Evolutionary conservation across 1,139 yeast species (phyloP).

Genomic region (Candida frijolesensis): DNA sequence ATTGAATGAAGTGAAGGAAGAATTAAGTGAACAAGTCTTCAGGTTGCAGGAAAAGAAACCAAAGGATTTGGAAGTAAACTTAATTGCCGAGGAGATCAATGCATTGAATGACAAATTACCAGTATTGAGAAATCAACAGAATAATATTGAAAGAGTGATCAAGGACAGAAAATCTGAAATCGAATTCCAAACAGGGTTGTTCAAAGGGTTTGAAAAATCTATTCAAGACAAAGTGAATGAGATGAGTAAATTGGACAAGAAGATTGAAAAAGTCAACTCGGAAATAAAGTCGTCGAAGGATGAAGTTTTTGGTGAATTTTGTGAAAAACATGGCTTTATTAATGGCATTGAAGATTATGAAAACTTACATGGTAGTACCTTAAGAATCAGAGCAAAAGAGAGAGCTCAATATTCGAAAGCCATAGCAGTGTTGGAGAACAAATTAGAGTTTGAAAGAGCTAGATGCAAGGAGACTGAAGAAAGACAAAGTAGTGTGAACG

Average conservation of each 20-base stretch:
- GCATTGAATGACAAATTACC: conserved; percentile 58
- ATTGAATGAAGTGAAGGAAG: conserved; percentile 62
- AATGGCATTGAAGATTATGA: conserved; percentile 68
- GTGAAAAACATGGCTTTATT: conserved; percentile 52
- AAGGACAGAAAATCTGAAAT: conserved; percentile 60
- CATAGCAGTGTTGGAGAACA: conserved; percentile 61
- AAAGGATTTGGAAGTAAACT: conserved; percentile 60
- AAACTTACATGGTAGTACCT: conserved; percentile 59
- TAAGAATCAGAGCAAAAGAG: conserved; percentile 65
- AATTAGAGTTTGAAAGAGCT: conserved; percentile 64
- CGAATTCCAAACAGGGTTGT: conserved; percentile 43
- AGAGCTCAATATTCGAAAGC: conserved; percentile 63
- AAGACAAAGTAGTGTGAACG: conserved; percentile 43
- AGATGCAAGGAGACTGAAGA: conserved; percentile 50
- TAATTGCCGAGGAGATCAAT: conserved; percentile 55
- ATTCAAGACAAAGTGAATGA: conserved; percentile 24
- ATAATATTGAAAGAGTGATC: conserved; percentile 52
- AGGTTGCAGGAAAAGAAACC: conserved; percentile 52
- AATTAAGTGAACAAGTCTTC: conserved; percentile 54
- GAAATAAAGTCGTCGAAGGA: conserved; percentile 44
- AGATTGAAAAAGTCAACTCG: conserved; percentile 24
- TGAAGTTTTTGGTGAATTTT: conserved; percentile 55
- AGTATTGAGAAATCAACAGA: conserved; percentile 50
- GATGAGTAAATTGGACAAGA: conserved; percentile 31
- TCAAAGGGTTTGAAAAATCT: conserved; percentile 20